Evolutionary conservation across 2,329 filamentous ascomycete species (phyloP).

Genomic region (Myrmaecium sp.): DNA sequence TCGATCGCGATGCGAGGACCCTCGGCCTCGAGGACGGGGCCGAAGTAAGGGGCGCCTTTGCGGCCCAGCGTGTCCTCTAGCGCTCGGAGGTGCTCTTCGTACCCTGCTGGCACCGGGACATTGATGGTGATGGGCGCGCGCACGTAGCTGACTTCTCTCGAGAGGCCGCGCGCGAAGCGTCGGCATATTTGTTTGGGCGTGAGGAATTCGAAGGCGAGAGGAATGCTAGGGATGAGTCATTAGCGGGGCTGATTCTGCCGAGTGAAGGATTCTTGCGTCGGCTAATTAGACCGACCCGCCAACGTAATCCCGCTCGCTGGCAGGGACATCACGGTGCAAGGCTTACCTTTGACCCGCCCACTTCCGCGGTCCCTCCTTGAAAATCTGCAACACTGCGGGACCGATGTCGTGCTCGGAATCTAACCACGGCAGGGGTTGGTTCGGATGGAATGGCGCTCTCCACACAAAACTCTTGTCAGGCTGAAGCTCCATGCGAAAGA

Average conservation of each 20-base stretch:
- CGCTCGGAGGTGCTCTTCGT: constrained; percentile 67
- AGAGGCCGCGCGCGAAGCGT: constrained; percentile 62
- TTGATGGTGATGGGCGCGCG: constrained; percentile 66
- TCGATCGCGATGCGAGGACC: constrained; percentile 61
- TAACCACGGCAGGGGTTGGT: constrained; percentile 81
- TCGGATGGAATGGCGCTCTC: constrained; percentile 84
- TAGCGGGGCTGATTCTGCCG: background rate
- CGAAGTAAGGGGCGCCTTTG: constrained; percentile 44
- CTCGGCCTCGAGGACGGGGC: constrained; percentile 38
- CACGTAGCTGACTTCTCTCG: constrained; percentile 61
- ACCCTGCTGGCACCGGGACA: constrained; percentile 73
- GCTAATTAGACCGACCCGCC: too few relatives aligned
- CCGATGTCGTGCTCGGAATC: constrained; percentile 95
- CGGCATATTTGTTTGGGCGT: constrained; percentile 69
- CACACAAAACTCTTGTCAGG: constrained; percentile 74
- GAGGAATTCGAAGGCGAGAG: constrained; percentile 78
- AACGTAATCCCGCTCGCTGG: too few relatives aligned
- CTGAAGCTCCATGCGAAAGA: constrained; percentile 89
- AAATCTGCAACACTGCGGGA: constrained; percentile 77
- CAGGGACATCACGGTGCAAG: constrained; percentile 2
- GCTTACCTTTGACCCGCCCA: constrained; percentile 58
- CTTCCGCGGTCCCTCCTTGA: constrained; percentile 78
- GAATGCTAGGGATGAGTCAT: constrained; percentile 40
- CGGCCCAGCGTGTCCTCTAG: constrained; percentile 43
- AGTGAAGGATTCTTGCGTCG: too few relatives aligned